Evolutionary conservation across 805 yeast species (phyloP).

Genomic region (Candida palmyrensis): DNA sequence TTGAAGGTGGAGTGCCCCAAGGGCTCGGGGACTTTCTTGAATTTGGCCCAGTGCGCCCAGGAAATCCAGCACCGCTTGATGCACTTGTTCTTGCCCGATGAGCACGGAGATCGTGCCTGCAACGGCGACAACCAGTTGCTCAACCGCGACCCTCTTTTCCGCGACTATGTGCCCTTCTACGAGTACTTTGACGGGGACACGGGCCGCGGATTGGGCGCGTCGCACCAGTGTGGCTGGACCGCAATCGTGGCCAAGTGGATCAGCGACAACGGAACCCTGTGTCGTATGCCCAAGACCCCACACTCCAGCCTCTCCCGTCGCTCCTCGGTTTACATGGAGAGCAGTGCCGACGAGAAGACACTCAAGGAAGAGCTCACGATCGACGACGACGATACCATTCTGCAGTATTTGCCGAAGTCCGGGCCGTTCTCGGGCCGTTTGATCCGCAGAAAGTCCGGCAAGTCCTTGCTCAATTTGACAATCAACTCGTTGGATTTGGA

Average conservation of each 20-base stretch:
- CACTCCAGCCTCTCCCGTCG: constrained; percentile 25
- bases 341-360: constrained; percentile 11
- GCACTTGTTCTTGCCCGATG: constrained; percentile 66
- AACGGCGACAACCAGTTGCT: constrained; percentile 58
- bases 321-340: constrained; percentile 19
- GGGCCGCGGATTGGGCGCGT: constrained; percentile 89
- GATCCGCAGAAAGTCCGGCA: constrained; percentile 68
- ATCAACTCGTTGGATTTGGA: constrained; percentile 62
- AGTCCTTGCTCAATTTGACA: constrained; percentile 63
- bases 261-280: constrained; percentile 78
- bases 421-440: constrained; percentile 51
- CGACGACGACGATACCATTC: constrained; percentile 27
- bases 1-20: constrained; percentile 85
- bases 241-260: constrained; percentile 88
- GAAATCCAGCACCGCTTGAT: constrained; percentile 83
- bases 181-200: constrained; percentile 94
- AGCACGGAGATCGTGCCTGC: constrained; percentile 65
- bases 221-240: constrained; percentile 97
- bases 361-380: constrained; percentile 7
- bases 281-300: constrained; percentile 46
- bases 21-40: constrained; percentile 70
- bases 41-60: constrained; percentile 86
- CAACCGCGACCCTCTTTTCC: constrained; percentile 63
- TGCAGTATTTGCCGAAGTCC: constrained; percentile 38
- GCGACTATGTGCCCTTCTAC: constrained; percentile 71